Conservation (phyloP, 371 early-diverging fungal genomes). For the Saksenaea oblongispora region DNA sequence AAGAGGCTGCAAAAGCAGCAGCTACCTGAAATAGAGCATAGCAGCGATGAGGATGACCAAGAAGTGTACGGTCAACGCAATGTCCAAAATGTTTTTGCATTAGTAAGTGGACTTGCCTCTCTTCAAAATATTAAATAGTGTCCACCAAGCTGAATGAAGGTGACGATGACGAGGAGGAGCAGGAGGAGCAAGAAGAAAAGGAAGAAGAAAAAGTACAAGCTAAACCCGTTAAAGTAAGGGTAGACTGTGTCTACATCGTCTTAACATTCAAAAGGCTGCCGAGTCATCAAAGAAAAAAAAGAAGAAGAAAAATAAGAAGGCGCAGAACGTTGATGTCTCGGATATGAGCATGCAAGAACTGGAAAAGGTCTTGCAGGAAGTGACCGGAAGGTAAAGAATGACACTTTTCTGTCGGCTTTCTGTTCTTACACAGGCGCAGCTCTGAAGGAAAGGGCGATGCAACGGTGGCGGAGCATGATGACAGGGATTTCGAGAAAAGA, state of each 20-base stretch:
- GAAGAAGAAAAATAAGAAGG: conserved; percentile 48
- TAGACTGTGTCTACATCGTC: neutral
- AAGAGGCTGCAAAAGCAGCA: conserved; percentile 41
- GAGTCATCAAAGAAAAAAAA: conserved; percentile 42
- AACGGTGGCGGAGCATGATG: neutral
- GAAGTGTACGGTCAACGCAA: conserved; percentile 27
- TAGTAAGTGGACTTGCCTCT: conserved; percentile 39
- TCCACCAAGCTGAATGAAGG: conserved; percentile 35
- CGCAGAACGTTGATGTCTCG: conserved; percentile 31
- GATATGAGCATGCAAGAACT: conserved; percentile 67
- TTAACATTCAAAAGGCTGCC: too few species aligned
- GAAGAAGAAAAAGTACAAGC: conserved; percentile 8
- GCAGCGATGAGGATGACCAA: conserved; percentile 25
- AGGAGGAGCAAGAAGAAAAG: conserved; percentile 24
- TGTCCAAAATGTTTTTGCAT: conserved; percentile 65
- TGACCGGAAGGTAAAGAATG: conserved; percentile 49
- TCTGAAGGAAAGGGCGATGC: neutral
- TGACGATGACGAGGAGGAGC: conserved; percentile 32
- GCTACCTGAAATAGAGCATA: conserved; percentile 13
- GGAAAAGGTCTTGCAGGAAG: conserved; percentile 57
- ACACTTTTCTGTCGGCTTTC: neutral
- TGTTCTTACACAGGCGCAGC: neutral
- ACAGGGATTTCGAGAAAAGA: conserved; percentile 23
- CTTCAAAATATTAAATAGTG: neutral
- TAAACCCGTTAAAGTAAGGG: conserved; percentile 5